Base-by-base conservation (phyloP, 73 alveolate genomes). In the Blepharisma japonicum region DNA sequence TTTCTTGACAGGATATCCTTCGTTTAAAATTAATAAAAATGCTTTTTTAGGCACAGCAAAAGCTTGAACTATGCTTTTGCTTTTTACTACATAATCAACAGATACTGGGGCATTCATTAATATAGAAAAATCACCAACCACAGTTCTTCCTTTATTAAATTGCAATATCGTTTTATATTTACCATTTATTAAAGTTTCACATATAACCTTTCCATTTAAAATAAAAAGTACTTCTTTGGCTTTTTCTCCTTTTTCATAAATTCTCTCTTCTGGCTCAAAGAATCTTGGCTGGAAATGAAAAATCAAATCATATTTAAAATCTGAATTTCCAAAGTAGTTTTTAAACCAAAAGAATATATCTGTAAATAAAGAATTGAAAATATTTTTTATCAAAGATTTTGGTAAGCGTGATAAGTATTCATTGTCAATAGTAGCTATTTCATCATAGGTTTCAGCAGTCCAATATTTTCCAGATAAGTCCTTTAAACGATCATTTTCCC, bases 241-340 rank as follows among this genome's bases (percentile, higher is more conserved):
- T 32, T 32, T 32, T 32, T 32, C 42, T 32, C 42, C 42, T 32
- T 32, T 32, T 32, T 32, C 42, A 32, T 32, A 32, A 1, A 32
- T 32, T 3, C 42, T 32, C 42, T 32, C 42, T 32, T 32, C 42
- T 32, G 42, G 42, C 3, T 32, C 42, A 32, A 53, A 53, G 0
- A 53, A 53, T 53, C 67, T 53, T 1, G 67, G 67, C 23, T 53
- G 67, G 67, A 53, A 53, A 53, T 53, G 67, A 2, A 20, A 20
- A 1, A 53, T 53, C 4, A 53, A 14, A 11, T 11, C 67, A 53
- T 53, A 53, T 14, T 14, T 14, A 20, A 53, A 53, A 53, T 53
- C 67, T 53, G 67, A 53, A 53, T 53, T 53, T 53, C n/a, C n/a
- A 53, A 20, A 14, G 67, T 53, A 53, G 67, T 53, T 53, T 53